Evolutionary conservation across 441 rosid genomes (phyloP), one percentile per base, ranked within the genome.

Genomic region (Viola pubescens): DNA sequence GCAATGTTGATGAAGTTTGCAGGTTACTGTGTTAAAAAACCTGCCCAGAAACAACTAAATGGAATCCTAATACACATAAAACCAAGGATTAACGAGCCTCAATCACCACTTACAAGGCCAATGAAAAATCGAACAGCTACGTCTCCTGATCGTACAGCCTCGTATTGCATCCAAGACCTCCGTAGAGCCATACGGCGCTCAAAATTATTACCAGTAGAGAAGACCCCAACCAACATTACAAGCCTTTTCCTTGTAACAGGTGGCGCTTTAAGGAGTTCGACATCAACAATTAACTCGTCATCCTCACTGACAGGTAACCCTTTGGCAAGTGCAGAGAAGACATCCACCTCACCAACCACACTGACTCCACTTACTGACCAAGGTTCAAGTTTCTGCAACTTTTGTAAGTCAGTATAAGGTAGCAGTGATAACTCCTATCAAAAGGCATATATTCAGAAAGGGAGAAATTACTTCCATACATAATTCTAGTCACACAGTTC

Each of bases 161-260:
- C 81, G 49, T 83, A 91, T 58, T 85, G 96, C 95, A 85, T 88
- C 98, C 96, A 91, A 63, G 95, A 74, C 74, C 90, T 88, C 76
- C 98, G 81, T 64, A 91, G 48, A 26, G 96, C 96, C 98, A 91
- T 87, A 12, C 98, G 82, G 8, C 96, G 81, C 75, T 85, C 83
- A 44, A 91, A 87, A 63, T 91, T 91, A 71, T 91, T 91, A 60
- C 94, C 96, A n/a, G 86, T 82, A 48, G 98, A 88, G 83, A 87
- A 91, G 73, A 88, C 78, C 56, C 95, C 98, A 8, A 91, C 75
- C 72, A 91, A 61, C 76, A 91, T 71, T 9, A 77, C 51, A 57
- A 87, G 67, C 73, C 76, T 78, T 75, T 72, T 76, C 56, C 55
- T 74, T 40, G 77, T 65, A 54, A 75, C 62, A 7, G 51, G 48